These are phyloP conservation scores for Dillenia suffruticosa DNA, from an alignment of 164 flowering plant genomes.

Conservation along the genomic window DNA sequence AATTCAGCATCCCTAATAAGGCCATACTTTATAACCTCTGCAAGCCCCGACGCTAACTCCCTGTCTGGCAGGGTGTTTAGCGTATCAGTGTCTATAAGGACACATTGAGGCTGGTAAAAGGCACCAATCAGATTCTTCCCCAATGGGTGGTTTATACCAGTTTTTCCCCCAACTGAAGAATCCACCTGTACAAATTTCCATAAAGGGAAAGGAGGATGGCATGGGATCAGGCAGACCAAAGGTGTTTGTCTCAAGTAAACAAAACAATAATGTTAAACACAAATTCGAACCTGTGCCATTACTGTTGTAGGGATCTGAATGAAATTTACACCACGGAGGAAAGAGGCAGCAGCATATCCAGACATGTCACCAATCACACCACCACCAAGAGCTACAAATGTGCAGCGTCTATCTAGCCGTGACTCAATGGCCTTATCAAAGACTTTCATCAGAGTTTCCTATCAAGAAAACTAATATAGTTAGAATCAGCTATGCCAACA, in stretches of 20 bases:
- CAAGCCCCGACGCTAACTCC: conserved; percentile 94
- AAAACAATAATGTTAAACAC: neutral
- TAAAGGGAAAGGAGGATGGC: neutral
- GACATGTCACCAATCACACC: conserved; percentile 99
- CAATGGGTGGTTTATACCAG: conserved; percentile 87
- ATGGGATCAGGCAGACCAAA: conserved; percentile 1
- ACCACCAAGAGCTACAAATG: conserved; percentile 99
- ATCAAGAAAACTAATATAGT: conserved; percentile 2
- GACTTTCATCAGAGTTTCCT: conserved; percentile 95
- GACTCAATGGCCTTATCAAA: conserved; percentile 97
- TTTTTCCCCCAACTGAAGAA: conserved; percentile 99
- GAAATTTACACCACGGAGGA: conserved; percentile 94
- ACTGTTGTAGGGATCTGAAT: conserved; percentile 99
- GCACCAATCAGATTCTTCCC: conserved; percentile 98
- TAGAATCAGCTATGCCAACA: neutral
- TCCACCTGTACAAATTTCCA: conserved; percentile 57
- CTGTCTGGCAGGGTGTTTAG: conserved; percentile 88
- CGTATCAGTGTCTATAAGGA: conserved; percentile 87
- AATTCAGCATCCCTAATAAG: conserved; percentile 92
- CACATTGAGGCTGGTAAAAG: conserved; percentile 98
- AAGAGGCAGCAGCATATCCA: conserved; percentile 96
- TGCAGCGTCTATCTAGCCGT: conserved; percentile 74
- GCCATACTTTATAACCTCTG: conserved; percentile 94
- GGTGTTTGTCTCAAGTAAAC: neutral
- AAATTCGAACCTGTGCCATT: conserved; percentile 87